Conservation (phyloP, 805 yeast genomes). For the Starmerella riodocensis region DNA sequence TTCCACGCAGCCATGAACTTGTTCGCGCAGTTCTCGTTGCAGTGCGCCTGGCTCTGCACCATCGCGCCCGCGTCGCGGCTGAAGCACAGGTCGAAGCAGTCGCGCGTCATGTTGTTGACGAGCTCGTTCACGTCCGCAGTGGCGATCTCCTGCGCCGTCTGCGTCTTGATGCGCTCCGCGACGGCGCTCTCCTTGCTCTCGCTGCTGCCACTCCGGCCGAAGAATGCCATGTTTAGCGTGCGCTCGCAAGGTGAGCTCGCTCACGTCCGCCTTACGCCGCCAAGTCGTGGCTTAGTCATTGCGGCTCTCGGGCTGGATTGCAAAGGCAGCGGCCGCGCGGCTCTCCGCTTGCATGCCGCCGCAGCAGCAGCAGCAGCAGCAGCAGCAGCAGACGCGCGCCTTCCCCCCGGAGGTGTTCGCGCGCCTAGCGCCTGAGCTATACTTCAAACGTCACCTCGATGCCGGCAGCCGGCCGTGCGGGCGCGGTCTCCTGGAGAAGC, state of each 20-base stretch:
- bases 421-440: conserved; percentile 71
- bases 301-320: no score
- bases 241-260: neutral
- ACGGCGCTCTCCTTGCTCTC: conserved; percentile 2
- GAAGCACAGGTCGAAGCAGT: conserved; percentile 75
- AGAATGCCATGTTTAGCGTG: conserved; percentile 10
- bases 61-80: conserved; percentile 43
- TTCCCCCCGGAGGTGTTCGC: conserved; percentile 77
- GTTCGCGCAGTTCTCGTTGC: conserved; percentile 66
- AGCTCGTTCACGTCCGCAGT: conserved; percentile 83
- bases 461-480: conserved; percentile 62
- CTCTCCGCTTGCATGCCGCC: no score
- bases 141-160: conserved; percentile 71
- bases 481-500: conserved; percentile 60
- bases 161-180: conserved; percentile 34
- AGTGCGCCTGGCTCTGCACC: conserved; percentile 41
- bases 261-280: neutral
- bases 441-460: conserved; percentile 64
- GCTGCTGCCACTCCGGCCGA: conserved; percentile 9
- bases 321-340: no score
- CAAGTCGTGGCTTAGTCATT: no score
- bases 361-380: no score
- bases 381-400: conserved; percentile 38
- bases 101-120: conserved; percentile 70
- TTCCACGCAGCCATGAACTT: conserved; percentile 92